These are phyloP conservation scores for Debaryomycetaceae sp. DNA, from an alignment of 1,139 yeast genomes.

Conservation along the genomic window DNA sequence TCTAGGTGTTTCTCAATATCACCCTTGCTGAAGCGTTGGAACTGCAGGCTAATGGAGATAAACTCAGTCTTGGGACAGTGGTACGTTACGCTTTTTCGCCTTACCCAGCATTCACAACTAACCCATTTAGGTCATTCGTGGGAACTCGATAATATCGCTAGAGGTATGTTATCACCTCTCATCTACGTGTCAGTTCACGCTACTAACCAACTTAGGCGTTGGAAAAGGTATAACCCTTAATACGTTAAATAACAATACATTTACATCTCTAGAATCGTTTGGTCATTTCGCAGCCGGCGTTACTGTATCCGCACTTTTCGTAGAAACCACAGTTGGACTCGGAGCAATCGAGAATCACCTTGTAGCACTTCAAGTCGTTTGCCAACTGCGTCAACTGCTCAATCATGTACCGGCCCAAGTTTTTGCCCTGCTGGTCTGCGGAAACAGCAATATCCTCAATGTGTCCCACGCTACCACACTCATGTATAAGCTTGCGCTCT, in stretches of 20 bases:
- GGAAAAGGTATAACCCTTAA: slow-evolving; percentile 11
- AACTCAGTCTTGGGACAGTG: slow-evolving; percentile 44
- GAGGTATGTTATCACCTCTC: slow-evolving; percentile 29
- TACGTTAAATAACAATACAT: no score
- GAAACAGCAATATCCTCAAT: slow-evolving; percentile 90
- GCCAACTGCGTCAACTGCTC: slow-evolving; percentile 52
- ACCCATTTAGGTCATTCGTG: slow-evolving; percentile 36
- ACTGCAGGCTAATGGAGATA: slow-evolving; percentile 39
- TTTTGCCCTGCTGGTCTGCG: slow-evolving; percentile 67
- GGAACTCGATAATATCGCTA: slow-evolving; percentile 50
- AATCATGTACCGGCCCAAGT: slow-evolving; percentile 63
- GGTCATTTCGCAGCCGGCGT: slow-evolving; percentile 70
- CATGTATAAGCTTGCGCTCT: slow-evolving; percentile 62
- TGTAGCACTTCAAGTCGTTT: slow-evolving; percentile 59
- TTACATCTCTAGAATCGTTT: slow-evolving; percentile 10
- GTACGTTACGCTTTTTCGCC: slow-evolving; percentile 17
- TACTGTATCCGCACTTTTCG: slow-evolving; percentile 66
- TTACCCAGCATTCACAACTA: slow-evolving; percentile 11
- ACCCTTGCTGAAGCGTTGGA: slow-evolving; percentile 70
- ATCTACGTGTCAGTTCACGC: neutral
- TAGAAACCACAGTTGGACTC: slow-evolving; percentile 74
- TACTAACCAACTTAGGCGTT: slow-evolving; percentile 12
- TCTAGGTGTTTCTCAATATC: slow-evolving; percentile 51
- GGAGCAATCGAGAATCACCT: slow-evolving; percentile 83
- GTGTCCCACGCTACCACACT: slow-evolving; percentile 82